Percentiles rank a stretch among this genome's conserved stretches.
Evolutionary conservation across 306 rosid species (phyloP).

Genomic region (Fragaria ananassa): DNA sequence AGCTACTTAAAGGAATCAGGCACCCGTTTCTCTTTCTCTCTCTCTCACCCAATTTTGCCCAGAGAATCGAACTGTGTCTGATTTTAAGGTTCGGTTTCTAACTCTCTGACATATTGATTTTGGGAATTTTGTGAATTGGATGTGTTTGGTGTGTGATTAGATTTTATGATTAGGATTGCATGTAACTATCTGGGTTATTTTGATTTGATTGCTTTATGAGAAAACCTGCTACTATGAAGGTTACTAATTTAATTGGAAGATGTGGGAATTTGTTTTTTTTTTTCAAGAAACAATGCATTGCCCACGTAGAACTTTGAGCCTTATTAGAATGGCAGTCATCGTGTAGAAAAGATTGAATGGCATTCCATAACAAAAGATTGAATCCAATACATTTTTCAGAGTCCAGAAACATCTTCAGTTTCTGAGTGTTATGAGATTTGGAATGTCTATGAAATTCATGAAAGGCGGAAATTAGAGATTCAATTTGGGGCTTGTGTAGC

Average conservation of each 20-base stretch:
- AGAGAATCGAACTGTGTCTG: conserved; percentile 1
- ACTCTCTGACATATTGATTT: conserved; percentile 8
- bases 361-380: background rate
- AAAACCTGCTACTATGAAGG: background rate
- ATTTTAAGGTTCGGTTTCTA: conserved; percentile 32
- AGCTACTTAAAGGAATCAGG: background rate
- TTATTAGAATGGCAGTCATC: no score
- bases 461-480: background rate
- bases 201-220: background rate
- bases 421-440: background rate
- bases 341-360: background rate
- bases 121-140: background rate
- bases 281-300: background rate
- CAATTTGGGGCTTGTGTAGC: background rate
- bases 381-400: background rate
- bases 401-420: background rate
- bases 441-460: background rate
- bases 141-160: conserved; percentile 10
- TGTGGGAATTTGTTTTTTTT: background rate
- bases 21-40: background rate
- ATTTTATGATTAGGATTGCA: background rate
- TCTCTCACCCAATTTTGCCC: conserved; percentile 8
- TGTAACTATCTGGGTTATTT: conserved; percentile 6
- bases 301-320: no score
- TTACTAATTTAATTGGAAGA: background rate